These are phyloP conservation scores for Auriscalpium microsporum DNA, from an alignment of 768 basidiomycete species.

Conservation along the genomic window DNA sequence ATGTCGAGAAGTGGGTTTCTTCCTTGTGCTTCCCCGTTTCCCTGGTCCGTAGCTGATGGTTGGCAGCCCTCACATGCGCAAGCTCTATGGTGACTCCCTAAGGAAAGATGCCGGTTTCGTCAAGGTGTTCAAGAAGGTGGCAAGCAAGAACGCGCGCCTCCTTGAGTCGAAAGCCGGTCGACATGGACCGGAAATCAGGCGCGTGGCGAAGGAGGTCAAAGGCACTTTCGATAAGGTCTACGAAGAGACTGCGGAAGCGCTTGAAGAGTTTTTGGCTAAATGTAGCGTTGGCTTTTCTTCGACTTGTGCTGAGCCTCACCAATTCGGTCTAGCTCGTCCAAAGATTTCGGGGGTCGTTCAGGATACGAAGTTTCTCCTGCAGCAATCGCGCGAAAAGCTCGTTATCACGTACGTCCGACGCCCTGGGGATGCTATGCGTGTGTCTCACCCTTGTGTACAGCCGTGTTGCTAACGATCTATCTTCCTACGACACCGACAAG, in stretches of 20 bases:
- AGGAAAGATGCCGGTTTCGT: slow-evolving; percentile 96
- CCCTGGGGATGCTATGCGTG: neutral
- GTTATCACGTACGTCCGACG: slow-evolving; percentile 72
- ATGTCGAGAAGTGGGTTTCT: slow-evolving; percentile 76
- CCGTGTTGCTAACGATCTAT: slow-evolving; percentile 76
- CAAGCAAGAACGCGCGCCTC: slow-evolving; percentile 69
- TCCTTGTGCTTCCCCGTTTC: neutral
- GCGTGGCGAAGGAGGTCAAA: slow-evolving; percentile 84
- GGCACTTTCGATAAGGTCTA: slow-evolving; percentile 95
- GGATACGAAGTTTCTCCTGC: slow-evolving; percentile 85
- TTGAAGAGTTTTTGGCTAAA: slow-evolving; percentile 89
- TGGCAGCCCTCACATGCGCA: slow-evolving; percentile 92
- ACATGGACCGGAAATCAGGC: slow-evolving; percentile 75
- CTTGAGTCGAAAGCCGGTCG: slow-evolving; percentile 70
- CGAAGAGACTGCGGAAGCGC: slow-evolving; percentile 84
- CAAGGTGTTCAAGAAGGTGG: slow-evolving; percentile 94
- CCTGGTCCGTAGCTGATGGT: neutral
- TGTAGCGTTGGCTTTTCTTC: slow-evolving; percentile 44
- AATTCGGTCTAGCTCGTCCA: slow-evolving; percentile 57
- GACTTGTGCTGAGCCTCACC: neutral
- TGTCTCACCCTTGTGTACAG: slow-evolving; percentile 27
- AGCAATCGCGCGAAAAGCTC: slow-evolving; percentile 84
- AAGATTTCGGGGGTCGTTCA: slow-evolving; percentile 83
- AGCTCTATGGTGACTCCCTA: slow-evolving; percentile 87
- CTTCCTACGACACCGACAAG: slow-evolving; percentile 68